Conservation (phyloP, 23 red algal genomes). For the Gracilaria domingensis region DNA sequence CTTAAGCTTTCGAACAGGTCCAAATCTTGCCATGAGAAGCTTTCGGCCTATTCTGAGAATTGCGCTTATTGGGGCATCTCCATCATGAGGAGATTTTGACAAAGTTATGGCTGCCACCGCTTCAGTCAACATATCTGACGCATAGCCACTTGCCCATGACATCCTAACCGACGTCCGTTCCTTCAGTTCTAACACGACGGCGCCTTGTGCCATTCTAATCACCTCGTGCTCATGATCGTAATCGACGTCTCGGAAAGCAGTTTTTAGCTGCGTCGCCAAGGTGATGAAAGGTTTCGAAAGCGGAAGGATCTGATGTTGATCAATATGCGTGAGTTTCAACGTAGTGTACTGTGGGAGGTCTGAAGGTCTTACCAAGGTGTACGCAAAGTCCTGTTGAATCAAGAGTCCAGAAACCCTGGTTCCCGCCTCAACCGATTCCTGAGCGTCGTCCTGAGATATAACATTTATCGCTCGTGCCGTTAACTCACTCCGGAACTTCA, state of each 20-base stretch:
- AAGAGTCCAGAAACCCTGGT: constrained; percentile 86
- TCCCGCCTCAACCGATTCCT: constrained; percentile 60
- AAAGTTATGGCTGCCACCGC: constrained; percentile 65
- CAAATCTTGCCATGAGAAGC: constrained; percentile 91
- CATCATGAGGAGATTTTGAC: constrained; percentile 61
- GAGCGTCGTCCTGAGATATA: constrained; percentile 62
- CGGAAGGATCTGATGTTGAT: constrained; percentile 83
- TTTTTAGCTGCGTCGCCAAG: constrained; percentile 79
- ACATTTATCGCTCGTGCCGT: constrained; percentile 93
- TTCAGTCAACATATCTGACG: constrained; percentile 77
- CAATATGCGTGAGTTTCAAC: constrained; percentile 82
- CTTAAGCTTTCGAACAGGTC: constrained; percentile 53
- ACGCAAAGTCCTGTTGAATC: constrained; percentile 90
- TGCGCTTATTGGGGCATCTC: constrained; percentile 42
- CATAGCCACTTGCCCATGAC: constrained; percentile 72
- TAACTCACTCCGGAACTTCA: constrained; percentile 85
- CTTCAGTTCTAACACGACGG: constrained; percentile 43
- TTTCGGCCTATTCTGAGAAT: constrained; percentile 74
- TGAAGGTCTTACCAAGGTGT: constrained; percentile 87
- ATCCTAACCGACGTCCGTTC: constrained; percentile 63
- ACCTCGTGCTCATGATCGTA: constrained; percentile 41
- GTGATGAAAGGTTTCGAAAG: constrained; percentile 66
- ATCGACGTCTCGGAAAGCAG: constrained; percentile 73
- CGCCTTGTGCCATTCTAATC: constrained; percentile 58
- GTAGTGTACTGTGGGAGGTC: constrained; percentile 91